Conservation (phyloP, 1,139 yeast genomes). For the Kurtzmaniella quercitrusa region DNA sequence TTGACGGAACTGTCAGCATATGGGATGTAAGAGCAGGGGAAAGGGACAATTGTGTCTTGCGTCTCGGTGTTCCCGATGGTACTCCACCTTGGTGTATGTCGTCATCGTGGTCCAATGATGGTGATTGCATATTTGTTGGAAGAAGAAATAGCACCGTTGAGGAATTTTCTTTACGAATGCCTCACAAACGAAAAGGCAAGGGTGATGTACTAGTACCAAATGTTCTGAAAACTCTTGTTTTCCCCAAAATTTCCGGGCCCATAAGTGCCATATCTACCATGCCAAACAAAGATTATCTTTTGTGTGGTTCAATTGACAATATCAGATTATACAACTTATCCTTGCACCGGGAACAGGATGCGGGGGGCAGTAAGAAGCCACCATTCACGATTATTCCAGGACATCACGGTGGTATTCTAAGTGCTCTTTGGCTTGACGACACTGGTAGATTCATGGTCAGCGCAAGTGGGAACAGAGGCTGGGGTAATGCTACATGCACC, state of each 20-base stretch:
- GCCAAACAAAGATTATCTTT: constrained; percentile 74
- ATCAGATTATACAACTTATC: constrained; percentile 78
- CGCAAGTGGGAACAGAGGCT: constrained; percentile 93
- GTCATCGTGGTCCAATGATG: constrained; percentile 87
- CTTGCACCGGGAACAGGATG: constrained; percentile 38
- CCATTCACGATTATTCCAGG: constrained; percentile 64
- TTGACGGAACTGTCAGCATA: constrained; percentile 76
- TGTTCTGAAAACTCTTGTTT: constrained; percentile 57
- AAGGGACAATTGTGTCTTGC: constrained; percentile 41
- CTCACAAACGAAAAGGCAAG: constrained; percentile 29
- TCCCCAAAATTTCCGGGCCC: constrained; percentile 90
- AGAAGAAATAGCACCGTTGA: constrained; percentile 88
- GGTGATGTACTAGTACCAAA: constrained; percentile 32
- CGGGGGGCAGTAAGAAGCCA: constrained; percentile 24
- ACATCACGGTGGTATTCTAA: constrained; percentile 54
- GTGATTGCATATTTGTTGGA: constrained; percentile 77
- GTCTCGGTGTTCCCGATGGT: constrained; percentile 55
- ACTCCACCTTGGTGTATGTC: constrained; percentile 96
- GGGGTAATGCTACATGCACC: constrained; percentile 77
- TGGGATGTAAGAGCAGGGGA: constrained; percentile 71
- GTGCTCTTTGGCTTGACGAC: constrained; percentile 71
- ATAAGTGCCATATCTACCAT: constrained; percentile 77
- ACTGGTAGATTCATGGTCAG: constrained; percentile 85
- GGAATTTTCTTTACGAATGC: constrained; percentile 71
- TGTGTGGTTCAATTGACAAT: constrained; percentile 90